Conservation (phyloP, 768 basidiomycete species). For the Royoungia palumana region DNA sequence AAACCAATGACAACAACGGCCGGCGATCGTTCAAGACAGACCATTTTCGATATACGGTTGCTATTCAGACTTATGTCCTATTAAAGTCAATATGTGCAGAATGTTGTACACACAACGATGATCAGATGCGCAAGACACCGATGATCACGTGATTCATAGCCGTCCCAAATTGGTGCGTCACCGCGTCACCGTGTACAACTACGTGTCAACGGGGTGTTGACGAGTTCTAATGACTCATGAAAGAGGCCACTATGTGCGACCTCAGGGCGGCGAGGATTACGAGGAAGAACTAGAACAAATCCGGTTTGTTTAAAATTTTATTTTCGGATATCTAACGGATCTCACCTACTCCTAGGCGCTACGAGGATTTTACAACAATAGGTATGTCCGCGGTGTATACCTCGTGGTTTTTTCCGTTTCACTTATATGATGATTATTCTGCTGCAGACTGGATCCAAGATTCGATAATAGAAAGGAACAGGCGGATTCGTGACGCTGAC, state of each 20-base stretch:
- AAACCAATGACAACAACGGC: no score
- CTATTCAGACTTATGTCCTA: no score
- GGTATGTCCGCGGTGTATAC: conserved; percentile 46
- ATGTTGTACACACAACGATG: no score
- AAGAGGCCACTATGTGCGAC: conserved; percentile 24
- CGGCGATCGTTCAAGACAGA: no score
- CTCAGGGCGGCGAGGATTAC: conserved; percentile 38
- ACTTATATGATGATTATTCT: conserved; percentile 7
- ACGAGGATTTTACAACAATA: conserved; percentile 94
- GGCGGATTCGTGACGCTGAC: conserved; percentile 60
- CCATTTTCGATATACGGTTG: no score
- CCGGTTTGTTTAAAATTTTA: conserved; percentile 39
- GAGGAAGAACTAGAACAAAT: conserved; percentile 69
- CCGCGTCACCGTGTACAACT: neutral
- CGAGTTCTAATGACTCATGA: conserved; percentile 20
- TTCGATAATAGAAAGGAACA: conserved; percentile 81
- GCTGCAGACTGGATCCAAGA: conserved; percentile 93
- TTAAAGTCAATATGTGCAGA: no score
- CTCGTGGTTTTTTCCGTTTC: conserved; percentile 12
- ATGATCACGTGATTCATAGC: conserved; percentile 15
- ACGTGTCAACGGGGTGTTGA: neutral
- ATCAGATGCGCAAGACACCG: no score
- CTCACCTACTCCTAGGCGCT: conserved; percentile 54
- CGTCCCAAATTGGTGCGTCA: conserved; percentile 1
- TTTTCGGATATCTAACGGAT: neutral